Conservation (phyloP, 2,329 filamentous ascomycete genomes). For the Tolypocladium tundrense region DNA sequence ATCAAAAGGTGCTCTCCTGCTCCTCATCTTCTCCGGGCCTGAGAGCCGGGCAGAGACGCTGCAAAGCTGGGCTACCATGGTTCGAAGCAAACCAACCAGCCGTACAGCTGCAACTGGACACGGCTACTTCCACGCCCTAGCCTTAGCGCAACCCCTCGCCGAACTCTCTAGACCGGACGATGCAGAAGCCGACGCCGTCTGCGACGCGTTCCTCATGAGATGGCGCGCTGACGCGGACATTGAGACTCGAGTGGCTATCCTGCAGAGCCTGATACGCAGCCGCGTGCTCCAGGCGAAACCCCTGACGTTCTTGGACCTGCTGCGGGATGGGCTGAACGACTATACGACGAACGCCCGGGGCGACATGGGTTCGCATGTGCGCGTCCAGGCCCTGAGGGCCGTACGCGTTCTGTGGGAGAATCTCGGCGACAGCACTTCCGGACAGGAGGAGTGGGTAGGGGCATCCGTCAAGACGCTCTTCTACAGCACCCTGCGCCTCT, state of each 20-base stretch:
- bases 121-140: conserved; percentile 44
- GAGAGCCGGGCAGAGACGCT: conserved; percentile 29
- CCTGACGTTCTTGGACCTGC: conserved; percentile 30
- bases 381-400: conserved; percentile 70
- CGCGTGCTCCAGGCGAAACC: conserved; percentile 31
- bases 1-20: conserved; percentile 38
- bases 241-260: conserved; percentile 43
- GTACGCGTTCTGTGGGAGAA: conserved; percentile 51
- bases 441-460: conserved; percentile 13
- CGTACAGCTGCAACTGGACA: conserved; percentile 27
- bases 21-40: conserved; percentile 33
- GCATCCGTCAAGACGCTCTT: conserved; percentile 30
- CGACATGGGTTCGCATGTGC: conserved; percentile 79
- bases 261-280: conserved; percentile 42
- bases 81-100: conserved; percentile 23
- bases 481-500: conserved; percentile 52
- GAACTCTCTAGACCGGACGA: conserved; percentile 2
- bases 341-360: conserved; percentile 85
- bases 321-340: conserved; percentile 62
- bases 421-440: conserved; percentile 11
- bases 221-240: conserved; percentile 41
- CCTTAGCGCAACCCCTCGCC: conserved; percentile 35
- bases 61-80: conserved; percentile 33
- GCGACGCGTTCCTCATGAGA: conserved; percentile 35
- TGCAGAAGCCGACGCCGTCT: conserved; percentile 22